A percentile compares a stretch with the other conserved stretches of the same genome.
Evolutionary conservation across 768 basidiomycete genomes (phyloP).

Genomic region (Pisolithus marmoratus): DNA sequence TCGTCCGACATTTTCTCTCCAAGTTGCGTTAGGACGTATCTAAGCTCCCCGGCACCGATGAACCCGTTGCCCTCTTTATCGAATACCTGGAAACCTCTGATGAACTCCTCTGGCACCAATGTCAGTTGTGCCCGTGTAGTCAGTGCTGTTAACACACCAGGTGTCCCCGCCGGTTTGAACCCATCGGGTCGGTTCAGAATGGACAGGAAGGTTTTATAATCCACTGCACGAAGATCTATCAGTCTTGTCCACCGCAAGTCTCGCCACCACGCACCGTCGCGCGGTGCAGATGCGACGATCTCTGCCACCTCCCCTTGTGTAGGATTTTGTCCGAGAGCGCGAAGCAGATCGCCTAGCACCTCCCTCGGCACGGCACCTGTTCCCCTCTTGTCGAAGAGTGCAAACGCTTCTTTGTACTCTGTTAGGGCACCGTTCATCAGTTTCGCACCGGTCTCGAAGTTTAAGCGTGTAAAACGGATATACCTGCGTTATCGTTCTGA

Average conservation of each 20-base stretch:
- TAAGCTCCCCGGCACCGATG: constrained; percentile 58
- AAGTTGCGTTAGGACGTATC: constrained; percentile 89
- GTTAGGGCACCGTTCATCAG: constrained; percentile 10
- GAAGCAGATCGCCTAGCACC: constrained; percentile 84
- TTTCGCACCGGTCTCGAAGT: neutral
- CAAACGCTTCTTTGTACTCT: constrained; percentile 98
- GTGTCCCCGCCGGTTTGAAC: constrained; percentile 94
- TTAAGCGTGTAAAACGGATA: neutral
- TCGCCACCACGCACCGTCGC: constrained; percentile 52
- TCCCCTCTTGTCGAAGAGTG: constrained; percentile 96
- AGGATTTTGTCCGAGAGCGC: constrained; percentile 97
- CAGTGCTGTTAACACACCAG: constrained; percentile 47
- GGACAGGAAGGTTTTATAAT: constrained; percentile 85
- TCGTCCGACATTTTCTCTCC: constrained; percentile 99
- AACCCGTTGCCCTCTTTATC: constrained; percentile 77
- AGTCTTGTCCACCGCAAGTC: neutral
- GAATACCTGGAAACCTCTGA: constrained; percentile 98
- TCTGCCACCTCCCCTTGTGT: constrained; percentile 95
- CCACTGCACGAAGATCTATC: constrained; percentile 46
- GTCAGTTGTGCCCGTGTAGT: constrained; percentile 1
- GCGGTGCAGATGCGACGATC: constrained; percentile 64
- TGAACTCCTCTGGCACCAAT: constrained; percentile 81
- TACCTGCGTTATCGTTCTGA: constrained; percentile 52
- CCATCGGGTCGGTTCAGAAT: constrained; percentile 95
- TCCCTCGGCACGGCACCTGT: constrained; percentile 86